phyloP scores from a whole-genome alignment of 2,329 filamentous ascomycete genomes.

The Dothidotthia symphoricarpi region DNA sequence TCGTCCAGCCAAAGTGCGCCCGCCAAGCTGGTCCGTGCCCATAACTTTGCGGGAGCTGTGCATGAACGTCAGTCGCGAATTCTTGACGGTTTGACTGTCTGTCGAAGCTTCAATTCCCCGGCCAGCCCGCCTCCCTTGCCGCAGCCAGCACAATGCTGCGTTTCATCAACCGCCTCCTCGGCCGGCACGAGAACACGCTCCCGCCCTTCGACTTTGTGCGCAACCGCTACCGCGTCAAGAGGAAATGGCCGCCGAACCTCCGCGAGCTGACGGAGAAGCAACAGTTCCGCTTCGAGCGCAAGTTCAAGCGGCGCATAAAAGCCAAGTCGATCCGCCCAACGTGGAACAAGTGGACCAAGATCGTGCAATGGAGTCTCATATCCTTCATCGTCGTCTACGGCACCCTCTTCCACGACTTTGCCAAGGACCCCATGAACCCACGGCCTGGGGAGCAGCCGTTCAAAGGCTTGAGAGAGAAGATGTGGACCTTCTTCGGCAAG shows the following conservation, averaged over 20 bases:
- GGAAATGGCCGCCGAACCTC: constrained; percentile 77
- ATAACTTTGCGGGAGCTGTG: constrained; percentile 7
- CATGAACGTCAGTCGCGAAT: constrained; percentile 15
- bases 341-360: constrained; percentile 64
- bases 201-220: constrained; percentile 47
- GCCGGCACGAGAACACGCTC: constrained; percentile 43
- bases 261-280: constrained; percentile 66
- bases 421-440: constrained; percentile 33
- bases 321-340: constrained; percentile 61
- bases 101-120: background rate
- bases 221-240: constrained; percentile 65
- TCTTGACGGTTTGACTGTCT: background rate
- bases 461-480: constrained; percentile 24
- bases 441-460: constrained; percentile 35
- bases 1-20: constrained; percentile 14
- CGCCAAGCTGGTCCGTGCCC: constrained; percentile 15
- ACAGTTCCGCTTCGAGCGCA: constrained; percentile 75
- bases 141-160: constrained; percentile 20
- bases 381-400: constrained; percentile 55
- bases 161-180: constrained; percentile 51
- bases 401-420: constrained; percentile 62
- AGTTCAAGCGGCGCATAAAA: constrained; percentile 68
- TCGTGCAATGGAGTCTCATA: constrained; percentile 57
- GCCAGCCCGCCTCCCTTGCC: constrained; percentile 1
- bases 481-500: constrained; percentile 27